Percentiles rank a stretch among this genome's conserved stretches.
Evolutionary conservation across 805 yeast species (phyloP).

Genomic region (Ogataea glucozyma): DNA sequence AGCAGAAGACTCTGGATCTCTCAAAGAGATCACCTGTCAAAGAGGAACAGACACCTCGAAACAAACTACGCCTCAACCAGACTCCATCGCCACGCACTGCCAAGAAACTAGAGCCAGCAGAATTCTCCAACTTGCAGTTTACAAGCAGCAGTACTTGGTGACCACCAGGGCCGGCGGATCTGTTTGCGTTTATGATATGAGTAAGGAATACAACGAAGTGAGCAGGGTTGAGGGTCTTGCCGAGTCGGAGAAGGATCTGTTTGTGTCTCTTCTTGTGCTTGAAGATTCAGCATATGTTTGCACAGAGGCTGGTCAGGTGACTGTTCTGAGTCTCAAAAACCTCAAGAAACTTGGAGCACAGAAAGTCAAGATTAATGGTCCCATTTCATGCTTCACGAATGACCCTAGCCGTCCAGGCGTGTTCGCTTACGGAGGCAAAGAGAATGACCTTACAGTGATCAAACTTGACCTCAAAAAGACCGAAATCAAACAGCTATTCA

Average conservation of each 20-base stretch:
- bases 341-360: slow-evolving; percentile 17
- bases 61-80: slow-evolving; percentile 66
- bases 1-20: slow-evolving; percentile 65
- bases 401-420: slow-evolving; percentile 51
- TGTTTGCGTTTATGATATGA: slow-evolving; percentile 40
- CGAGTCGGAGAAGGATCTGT: slow-evolving; percentile 34
- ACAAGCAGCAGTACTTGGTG: slow-evolving; percentile 39
- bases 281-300: slow-evolving; percentile 34
- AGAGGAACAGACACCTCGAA: slow-evolving; percentile 80
- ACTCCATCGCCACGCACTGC: slow-evolving; percentile 40
- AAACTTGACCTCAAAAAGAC: slow-evolving; percentile 27
- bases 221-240: slow-evolving; percentile 17
- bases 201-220: slow-evolving; percentile 22
- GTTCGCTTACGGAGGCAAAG: slow-evolving; percentile 86
- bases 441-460: slow-evolving; percentile 63
- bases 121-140: slow-evolving; percentile 34
- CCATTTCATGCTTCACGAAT: slow-evolving; percentile 47
- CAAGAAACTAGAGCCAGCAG: slow-evolving; percentile 35
- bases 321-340: slow-evolving; percentile 27
- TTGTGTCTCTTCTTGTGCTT: slow-evolving; percentile 37
- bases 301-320: slow-evolving; percentile 36
- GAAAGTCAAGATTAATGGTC: slow-evolving; percentile 40
- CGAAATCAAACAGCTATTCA: slow-evolving; percentile 47
- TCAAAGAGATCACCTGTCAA: slow-evolving; percentile 63
- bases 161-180: slow-evolving; percentile 46